These are phyloP conservation scores for Cicer pinnatifidum DNA, from an alignment of 306 rosid genomes.

Conservation along the genomic window DNA sequence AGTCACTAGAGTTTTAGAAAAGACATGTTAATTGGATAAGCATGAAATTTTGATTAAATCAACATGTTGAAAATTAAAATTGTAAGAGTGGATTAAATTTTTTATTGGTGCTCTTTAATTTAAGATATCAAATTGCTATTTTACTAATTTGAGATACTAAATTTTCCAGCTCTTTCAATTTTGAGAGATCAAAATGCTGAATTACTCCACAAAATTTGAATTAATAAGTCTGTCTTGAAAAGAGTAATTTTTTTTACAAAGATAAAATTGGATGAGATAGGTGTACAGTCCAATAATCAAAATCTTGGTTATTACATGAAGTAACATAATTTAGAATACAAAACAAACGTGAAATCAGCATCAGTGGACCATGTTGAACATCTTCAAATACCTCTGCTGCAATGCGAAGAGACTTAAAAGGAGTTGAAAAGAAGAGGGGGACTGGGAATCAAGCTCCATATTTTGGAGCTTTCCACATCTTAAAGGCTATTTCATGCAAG, in stretches of 20 bases:
- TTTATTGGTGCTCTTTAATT: too few species aligned
- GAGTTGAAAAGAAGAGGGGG: conserved; percentile 1
- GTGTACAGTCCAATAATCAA: conserved; percentile 8
- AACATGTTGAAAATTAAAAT: too few species aligned
- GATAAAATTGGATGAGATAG: background rate
- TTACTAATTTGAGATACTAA: background rate
- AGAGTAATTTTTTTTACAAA: background rate
- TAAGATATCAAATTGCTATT: too few species aligned
- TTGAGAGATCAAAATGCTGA: background rate
- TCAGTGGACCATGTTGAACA: background rate
- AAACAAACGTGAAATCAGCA: conserved; percentile 31
- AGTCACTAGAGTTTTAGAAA: too few species aligned
- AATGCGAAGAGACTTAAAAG: conserved; percentile 13
- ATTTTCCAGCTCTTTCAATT: background rate
- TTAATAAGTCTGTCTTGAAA: background rate
- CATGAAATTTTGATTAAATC: too few species aligned
- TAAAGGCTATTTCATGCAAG: conserved; percentile 92
- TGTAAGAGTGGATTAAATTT: too few species aligned
- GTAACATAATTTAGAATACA: background rate
- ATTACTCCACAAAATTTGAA: background rate
- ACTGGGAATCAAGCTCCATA: conserved; percentile 75
- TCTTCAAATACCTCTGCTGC: conserved; percentile 29
- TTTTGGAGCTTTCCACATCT: conserved; percentile 97
- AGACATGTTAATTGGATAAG: too few species aligned
- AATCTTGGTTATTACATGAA: conserved; percentile 36